Base-by-base conservation (phyloP, 2,329 filamentous ascomycete species). In the Helicocarpus griseus region DNA sequence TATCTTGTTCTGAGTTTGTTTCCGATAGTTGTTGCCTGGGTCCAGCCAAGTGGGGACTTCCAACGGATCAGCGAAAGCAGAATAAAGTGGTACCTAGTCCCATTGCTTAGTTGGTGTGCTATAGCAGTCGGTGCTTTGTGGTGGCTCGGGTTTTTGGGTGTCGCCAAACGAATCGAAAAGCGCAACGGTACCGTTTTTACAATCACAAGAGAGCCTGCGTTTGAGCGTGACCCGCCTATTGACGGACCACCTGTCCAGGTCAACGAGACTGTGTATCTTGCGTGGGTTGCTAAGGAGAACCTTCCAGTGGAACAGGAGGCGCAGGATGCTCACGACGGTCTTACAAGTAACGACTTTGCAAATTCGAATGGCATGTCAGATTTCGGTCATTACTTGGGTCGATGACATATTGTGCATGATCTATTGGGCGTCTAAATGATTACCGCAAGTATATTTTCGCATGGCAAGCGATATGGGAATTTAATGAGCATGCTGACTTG, bases 261-360 rank as follows among this genome's bases (percentile, higher is more conserved):
- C 24, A 41, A 49, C 21, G 47, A 49, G 36, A 49, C 47, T 9
- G 47, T 49, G 24, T 49, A 49, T 49, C 24, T 49, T 28, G 33
- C 35, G 3, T 49, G 47, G 47, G 47, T 49, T 14, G 35, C 47
- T 5, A 49, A 49, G 17, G 47, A 49, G 22, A 49, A 40, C 9
- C n/a, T 49, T 11, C 3, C 47, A 38, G 19, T 21, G n/a, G 5
- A 2, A 17, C 45, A 36, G 19, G 45, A 36, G 19, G 28, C 41
- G 31, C 24, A 4, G 17, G 19, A 22, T 39, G 24, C 14, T 4
- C 21, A 28, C 35, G 47, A 31, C 29, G 47, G 40, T 40, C 40
- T 28, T 40, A 2, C 17, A 6, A 35, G 29, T 13, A 11, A 24
- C 35, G 33, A 40, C 39, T 33, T 40, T 22, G 38, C 19, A n/a